Evolutionary conservation across 2,329 filamentous ascomycete species (phyloP).

Genomic region (Fusarium lyarnte): DNA sequence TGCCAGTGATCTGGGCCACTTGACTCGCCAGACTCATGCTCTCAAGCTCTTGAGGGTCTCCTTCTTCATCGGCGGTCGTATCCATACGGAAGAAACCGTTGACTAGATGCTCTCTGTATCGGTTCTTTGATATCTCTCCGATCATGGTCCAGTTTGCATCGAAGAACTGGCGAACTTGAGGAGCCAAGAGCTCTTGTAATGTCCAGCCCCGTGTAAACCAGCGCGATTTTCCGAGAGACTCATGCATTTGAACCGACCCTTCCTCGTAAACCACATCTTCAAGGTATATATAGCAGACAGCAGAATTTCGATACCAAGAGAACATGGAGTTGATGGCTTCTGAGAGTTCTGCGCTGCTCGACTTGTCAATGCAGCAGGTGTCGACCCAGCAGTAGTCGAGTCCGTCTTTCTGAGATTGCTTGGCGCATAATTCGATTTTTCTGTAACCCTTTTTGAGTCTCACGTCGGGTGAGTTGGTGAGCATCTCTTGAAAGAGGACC

Average conservation of each 20-base stretch:
- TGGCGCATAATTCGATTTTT: slow-evolving; percentile 38
- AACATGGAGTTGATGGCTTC: slow-evolving; percentile 44
- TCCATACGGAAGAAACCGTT: neutral
- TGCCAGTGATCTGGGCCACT: slow-evolving; percentile 38
- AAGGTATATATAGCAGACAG: slow-evolving; percentile 40
- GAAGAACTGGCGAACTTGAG: slow-evolving; percentile 41
- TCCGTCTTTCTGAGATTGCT: slow-evolving; percentile 13
- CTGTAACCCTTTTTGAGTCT: slow-evolving; percentile 30
- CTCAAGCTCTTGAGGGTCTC: neutral
- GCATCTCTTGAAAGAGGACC: slow-evolving; percentile 5
- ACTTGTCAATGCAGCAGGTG: slow-evolving; percentile 43
- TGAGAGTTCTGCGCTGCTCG: slow-evolving; percentile 42
- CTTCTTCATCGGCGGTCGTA: neutral
- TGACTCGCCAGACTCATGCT: neutral
- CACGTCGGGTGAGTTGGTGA: neutral
- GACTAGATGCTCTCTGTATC: neutral
- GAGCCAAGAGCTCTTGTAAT: slow-evolving; percentile 46
- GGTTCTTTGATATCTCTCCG: slow-evolving; percentile 36
- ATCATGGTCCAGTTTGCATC: slow-evolving; percentile 38
- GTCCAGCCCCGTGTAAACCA: slow-evolving; percentile 41
- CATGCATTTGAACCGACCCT: neutral
- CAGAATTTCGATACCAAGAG: slow-evolving; percentile 41
- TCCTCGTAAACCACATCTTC: slow-evolving; percentile 18
- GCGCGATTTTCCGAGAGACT: slow-evolving; percentile 7
- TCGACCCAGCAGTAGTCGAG: slow-evolving; percentile 44